A percentile compares a stretch with the other conserved stretches of the same genome.
phyloP scores from a whole-genome alignment of 2,329 filamentous ascomycete species.

The Trichoderma breve region DNA sequence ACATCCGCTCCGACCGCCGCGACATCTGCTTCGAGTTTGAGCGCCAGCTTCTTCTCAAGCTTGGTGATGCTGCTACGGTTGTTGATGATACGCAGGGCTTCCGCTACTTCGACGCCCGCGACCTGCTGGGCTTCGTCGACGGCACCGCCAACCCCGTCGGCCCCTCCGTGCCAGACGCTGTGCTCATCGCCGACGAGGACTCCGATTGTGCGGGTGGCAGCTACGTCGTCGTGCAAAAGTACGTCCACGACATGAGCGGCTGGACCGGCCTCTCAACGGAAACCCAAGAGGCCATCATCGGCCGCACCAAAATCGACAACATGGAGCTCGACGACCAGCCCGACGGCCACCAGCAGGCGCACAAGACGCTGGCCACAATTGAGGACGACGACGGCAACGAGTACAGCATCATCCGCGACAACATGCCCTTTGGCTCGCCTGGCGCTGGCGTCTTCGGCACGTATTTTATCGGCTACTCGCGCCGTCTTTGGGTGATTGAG shows the following conservation, averaged over 20 bases:
- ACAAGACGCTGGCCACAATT: conserved; percentile 56
- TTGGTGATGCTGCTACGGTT: conserved; percentile 47
- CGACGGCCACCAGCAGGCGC: conserved; percentile 50
- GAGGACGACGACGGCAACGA: conserved; percentile 50
- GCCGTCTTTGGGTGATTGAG: conserved; percentile 55
- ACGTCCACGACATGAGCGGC: conserved; percentile 49
- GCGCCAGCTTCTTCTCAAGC: conserved; percentile 48
- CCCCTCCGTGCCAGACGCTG: conserved; percentile 39
- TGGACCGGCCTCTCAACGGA: conserved; percentile 50
- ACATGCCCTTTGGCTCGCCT: conserved; percentile 60
- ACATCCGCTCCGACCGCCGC: conserved; percentile 55
- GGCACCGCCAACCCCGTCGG: conserved; percentile 59
- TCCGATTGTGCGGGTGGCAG: conserved; percentile 45
- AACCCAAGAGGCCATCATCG: conserved; percentile 55
- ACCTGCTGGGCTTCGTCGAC: conserved; percentile 59
- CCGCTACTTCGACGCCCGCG: conserved; percentile 58
- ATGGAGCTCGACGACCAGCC: conserved; percentile 54
- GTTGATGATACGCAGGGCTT: conserved; percentile 56
- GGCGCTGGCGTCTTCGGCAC: conserved; percentile 52
- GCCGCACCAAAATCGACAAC: conserved; percentile 57
- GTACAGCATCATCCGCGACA: conserved; percentile 54
- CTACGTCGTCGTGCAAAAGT: conserved; percentile 60
- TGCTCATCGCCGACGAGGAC: conserved; percentile 46
- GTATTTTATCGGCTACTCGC: conserved; percentile 57
- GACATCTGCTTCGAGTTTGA: conserved; percentile 60